These are phyloP conservation scores for Fusarium citri DNA, from an alignment of 2,329 filamentous ascomycete genomes.

Conservation along the genomic window DNA sequence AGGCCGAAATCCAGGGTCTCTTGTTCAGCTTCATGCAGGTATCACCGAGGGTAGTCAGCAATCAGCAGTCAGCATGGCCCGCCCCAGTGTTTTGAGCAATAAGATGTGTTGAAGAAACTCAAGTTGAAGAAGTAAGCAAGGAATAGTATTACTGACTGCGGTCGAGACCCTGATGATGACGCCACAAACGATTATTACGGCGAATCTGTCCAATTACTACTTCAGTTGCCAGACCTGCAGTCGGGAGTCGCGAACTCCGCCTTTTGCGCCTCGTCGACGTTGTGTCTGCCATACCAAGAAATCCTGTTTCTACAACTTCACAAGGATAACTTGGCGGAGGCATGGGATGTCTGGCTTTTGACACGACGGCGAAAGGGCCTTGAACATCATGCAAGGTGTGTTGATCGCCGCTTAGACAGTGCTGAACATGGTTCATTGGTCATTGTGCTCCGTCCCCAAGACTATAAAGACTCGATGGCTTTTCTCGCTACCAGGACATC, in stretches of 20 bases:
- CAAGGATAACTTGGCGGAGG: too few relatives aligned
- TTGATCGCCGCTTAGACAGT: too few relatives aligned
- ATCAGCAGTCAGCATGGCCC: neutral
- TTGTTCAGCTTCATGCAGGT: neutral
- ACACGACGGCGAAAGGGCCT: too few relatives aligned
- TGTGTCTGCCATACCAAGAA: too few relatives aligned
- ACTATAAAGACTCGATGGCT: too few relatives aligned
- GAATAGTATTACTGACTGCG: neutral
- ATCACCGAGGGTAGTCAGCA: neutral
- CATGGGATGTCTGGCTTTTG: too few relatives aligned
- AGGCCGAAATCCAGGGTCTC: neutral
- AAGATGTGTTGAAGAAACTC: neutral
- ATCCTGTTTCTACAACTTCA: too few relatives aligned
- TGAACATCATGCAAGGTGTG: too few relatives aligned
- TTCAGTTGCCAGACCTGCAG: neutral
- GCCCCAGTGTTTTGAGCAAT: neutral
- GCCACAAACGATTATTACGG: neutral
- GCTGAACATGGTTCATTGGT: too few relatives aligned
- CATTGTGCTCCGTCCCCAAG: too few relatives aligned
- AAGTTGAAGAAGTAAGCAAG: neutral
- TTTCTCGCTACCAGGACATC: too few relatives aligned
- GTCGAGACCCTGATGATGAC: neutral
- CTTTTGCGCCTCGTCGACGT: neutral
- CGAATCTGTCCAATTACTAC: neutral
- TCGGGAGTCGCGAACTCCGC: neutral